These are phyloP conservation scores for Penicillium palitans DNA, from an alignment of 2,329 filamentous ascomycete species.

Conservation along the genomic window DNA sequence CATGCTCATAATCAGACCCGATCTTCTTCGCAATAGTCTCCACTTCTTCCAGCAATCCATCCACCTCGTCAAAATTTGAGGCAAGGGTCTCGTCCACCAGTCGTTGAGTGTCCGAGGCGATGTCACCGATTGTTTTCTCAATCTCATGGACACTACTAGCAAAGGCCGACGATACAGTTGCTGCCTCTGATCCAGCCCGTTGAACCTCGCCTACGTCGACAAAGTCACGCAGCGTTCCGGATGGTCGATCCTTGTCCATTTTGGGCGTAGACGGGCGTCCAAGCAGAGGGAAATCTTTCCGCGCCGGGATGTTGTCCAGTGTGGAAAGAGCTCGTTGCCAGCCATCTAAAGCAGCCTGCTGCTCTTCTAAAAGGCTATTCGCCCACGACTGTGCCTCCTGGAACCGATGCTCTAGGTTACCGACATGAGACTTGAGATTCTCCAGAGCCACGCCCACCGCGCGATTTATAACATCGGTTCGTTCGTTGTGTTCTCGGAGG, in stretches of 20 bases:
- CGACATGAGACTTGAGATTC: constrained; percentile 60
- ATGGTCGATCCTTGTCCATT: constrained; percentile 46
- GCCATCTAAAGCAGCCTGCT: constrained; percentile 44
- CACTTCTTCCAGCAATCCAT: constrained; percentile 76
- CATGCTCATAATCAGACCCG: constrained; percentile 77
- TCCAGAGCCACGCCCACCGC: constrained; percentile 81
- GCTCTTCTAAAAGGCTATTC: constrained; percentile 46
- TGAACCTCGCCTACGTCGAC: constrained; percentile 72
- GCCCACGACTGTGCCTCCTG: constrained; percentile 50
- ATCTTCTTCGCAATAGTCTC: constrained; percentile 84
- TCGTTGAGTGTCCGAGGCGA: constrained; percentile 56
- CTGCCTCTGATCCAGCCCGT: constrained; percentile 67
- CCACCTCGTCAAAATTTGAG: constrained; percentile 63
- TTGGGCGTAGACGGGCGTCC: constrained; percentile 44
- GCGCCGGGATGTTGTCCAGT: constrained; percentile 45
- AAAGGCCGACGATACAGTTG: constrained; percentile 61
- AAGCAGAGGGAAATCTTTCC: constrained; percentile 46
- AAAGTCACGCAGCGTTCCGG: constrained; percentile 69
- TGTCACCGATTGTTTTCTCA: constrained; percentile 59
- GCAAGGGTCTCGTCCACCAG: constrained; percentile 45
- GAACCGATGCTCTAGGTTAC: constrained; percentile 46
- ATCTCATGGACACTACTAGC: constrained; percentile 60
- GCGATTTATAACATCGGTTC: constrained; percentile 61
- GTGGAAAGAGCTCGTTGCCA: constrained; percentile 43
- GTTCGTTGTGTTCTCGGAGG: constrained; percentile 55